Conservation (phyloP, 306 rosid species). For the Lathyrus sativus region DNA sequence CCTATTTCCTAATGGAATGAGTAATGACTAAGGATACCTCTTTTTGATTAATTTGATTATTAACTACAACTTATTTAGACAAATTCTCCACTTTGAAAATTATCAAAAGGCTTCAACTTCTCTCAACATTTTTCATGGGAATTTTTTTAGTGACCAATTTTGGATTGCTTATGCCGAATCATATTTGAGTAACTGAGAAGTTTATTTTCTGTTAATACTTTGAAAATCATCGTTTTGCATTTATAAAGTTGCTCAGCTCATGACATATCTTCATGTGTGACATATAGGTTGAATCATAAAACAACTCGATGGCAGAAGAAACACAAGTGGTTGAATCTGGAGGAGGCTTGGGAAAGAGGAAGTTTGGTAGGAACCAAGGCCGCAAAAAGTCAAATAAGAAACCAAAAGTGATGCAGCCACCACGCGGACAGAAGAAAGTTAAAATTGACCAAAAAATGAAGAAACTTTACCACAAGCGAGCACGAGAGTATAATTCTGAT, state of each 20-base stretch:
- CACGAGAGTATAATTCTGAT: conserved; percentile 80
- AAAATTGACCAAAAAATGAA: conserved; percentile 67
- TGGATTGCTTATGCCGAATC: no score
- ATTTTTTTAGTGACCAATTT: no score
- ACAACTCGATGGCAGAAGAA: conserved; percentile 61
- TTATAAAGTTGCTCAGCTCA: neutral
- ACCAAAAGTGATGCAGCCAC: conserved; percentile 42
- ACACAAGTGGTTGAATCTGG: conserved; percentile 41
- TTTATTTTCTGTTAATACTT: no score
- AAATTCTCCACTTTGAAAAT: no score
- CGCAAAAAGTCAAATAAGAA: conserved; percentile 54
- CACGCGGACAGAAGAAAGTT: conserved; percentile 54
- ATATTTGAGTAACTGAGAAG: no score
- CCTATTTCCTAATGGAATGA: no score
- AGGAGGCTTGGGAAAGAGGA: conserved; percentile 54
- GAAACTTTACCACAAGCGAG: conserved; percentile 82
- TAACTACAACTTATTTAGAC: no score
- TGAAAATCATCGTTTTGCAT: no score
- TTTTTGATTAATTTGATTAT: no score
- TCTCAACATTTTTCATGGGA: no score
- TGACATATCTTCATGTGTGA: conserved; percentile 24
- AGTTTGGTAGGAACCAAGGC: conserved; percentile 49
- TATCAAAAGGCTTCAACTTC: no score
- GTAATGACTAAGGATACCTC: no score
- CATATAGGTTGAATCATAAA: conserved; percentile 24